Evolutionary conservation across 2,329 filamentous ascomycete species (phyloP), one percentile per base, ranked within the genome.

Genomic region (Hypoxylon sp.): DNA sequence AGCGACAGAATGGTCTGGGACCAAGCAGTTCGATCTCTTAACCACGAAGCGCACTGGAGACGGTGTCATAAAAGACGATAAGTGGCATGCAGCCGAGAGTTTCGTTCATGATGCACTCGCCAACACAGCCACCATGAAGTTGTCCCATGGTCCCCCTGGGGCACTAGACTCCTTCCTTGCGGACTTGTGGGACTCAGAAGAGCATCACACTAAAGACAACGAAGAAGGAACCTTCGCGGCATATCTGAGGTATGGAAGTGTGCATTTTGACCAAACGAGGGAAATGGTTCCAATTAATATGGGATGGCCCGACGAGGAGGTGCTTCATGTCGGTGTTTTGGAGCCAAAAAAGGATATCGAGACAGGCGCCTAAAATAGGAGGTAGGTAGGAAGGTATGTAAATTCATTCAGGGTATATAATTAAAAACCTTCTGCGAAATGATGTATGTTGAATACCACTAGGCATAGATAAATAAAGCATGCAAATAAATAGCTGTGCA

Each of bases 101-200:
- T 66, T 68, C 16, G 65, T 67, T 11, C 43, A 59, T 20, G 61
- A 66, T n/a, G 57, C 69, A 2, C 61, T 72, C 5, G 64, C 65
- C 12, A 67, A 64, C 29, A 66, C 67, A 2, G 59, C 63, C 7
- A 70, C 65, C 12, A 65, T 69, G 65, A 71, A 71, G 50, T 44
- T 71, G 26, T 69, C 65, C 3, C 69, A 71, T 16, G 69, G 69
- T 0, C 63, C 62, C 3, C 40, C 60, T 3, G 61, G 62, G 4
- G 62, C 62, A 7, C 43, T 67, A 11, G 63, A 65, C 4, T 65
- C 63, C 5, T 67, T 63, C 34, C 59, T 70, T 16, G 68, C 68
- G 2, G 62, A 65, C 15, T 44, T 70, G 3, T 71, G 69, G 70
- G 69, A 69, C 30, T 60, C 63, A 7, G 23, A 62, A 35, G 65